phyloP scores from a whole-genome alignment of 2,329 filamentous ascomycete species.

The Chaetomiaceae sp. region DNA sequence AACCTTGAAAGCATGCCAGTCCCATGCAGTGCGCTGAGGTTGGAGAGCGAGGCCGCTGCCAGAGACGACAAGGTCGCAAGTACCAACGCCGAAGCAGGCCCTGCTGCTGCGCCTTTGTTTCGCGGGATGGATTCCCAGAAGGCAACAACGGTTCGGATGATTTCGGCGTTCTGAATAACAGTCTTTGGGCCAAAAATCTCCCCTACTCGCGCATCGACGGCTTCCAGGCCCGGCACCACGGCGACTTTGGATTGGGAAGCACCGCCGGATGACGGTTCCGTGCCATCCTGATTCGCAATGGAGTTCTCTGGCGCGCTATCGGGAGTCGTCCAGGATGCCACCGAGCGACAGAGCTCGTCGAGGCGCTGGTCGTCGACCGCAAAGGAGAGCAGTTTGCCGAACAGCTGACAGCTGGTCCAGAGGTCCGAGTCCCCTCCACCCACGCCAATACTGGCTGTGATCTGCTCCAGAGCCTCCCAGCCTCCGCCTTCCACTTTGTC shows the following conservation, averaged over 20 bases:
- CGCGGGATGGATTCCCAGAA: conserved; percentile 61
- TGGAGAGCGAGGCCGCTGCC: conserved; percentile 59
- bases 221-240: conserved; percentile 20
- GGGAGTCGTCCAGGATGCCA: conserved; percentile 28
- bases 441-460: conserved; percentile 62
- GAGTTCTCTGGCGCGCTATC: neutral
- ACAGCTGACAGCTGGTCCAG: conserved; percentile 66
- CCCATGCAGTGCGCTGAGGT: conserved; percentile 65
- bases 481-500: conserved; percentile 70
- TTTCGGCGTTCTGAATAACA: conserved; percentile 55
- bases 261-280: neutral
- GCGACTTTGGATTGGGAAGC: conserved; percentile 1
- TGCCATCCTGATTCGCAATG: neutral
- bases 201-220: conserved; percentile 38
- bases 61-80: conserved; percentile 59
- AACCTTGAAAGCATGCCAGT: conserved; percentile 66
- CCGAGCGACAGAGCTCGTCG: conserved; percentile 60
- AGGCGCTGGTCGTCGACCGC: conserved; percentile 73
- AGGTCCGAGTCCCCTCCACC: conserved; percentile 62
- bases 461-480: conserved; percentile 71
- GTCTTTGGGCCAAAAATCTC: conserved; percentile 48
- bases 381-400: conserved; percentile 77
- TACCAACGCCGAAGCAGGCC: conserved; percentile 57
- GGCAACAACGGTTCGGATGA: conserved; percentile 57
- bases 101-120: conserved; percentile 38